Conservation (phyloP, 495 filamentous ascomycete species). For the Penicillium atrosanguineum region DNA sequence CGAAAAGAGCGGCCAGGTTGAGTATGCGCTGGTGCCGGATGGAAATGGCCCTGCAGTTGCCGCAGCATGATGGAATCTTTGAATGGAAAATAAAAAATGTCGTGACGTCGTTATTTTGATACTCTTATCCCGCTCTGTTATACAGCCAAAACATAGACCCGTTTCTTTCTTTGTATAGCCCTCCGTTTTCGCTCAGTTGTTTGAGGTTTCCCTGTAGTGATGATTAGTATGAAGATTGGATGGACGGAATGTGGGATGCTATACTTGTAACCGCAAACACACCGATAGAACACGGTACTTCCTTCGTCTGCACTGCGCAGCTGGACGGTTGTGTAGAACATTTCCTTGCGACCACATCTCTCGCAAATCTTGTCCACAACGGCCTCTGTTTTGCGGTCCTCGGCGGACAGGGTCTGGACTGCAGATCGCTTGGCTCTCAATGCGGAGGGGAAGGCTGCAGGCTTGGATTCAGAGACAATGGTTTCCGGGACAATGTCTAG, state of each 20-base stretch:
- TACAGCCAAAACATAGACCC: slow-evolving; percentile 28
- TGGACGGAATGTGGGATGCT: slow-evolving; percentile 20
- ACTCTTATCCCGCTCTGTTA: slow-evolving; percentile 26
- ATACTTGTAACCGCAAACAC: slow-evolving; percentile 82
- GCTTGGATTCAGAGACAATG: slow-evolving; percentile 78
- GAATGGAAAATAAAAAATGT: slow-evolving; percentile 20
- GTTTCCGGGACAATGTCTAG: slow-evolving; percentile 78
- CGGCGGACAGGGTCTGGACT: slow-evolving; percentile 75
- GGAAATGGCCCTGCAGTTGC: slow-evolving; percentile 32
- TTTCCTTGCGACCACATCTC: slow-evolving; percentile 76
- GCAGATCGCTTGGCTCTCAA: slow-evolving; percentile 81
- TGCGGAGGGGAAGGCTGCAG: slow-evolving; percentile 81
- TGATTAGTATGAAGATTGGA: slow-evolving; percentile 17
- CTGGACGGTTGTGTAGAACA: slow-evolving; percentile 83
- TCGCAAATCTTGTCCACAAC: slow-evolving; percentile 69
- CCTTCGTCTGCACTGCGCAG: slow-evolving; percentile 94
- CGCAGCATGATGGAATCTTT: slow-evolving; percentile 33
- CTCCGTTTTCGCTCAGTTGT: slow-evolving; percentile 34
- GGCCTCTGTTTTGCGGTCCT: slow-evolving; percentile 75
- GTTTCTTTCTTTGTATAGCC: slow-evolving; percentile 25
- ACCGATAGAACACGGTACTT: slow-evolving; percentile 83
- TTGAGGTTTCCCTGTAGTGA: slow-evolving; percentile 35
- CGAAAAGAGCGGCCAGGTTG: slow-evolving; percentile 81
- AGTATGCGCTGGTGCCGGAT: slow-evolving; percentile 88
- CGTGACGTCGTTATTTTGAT: slow-evolving; percentile 34